phyloP scores from a whole-genome alignment of 371 early-diverging fungal species.

The Mortierella sp. region DNA sequence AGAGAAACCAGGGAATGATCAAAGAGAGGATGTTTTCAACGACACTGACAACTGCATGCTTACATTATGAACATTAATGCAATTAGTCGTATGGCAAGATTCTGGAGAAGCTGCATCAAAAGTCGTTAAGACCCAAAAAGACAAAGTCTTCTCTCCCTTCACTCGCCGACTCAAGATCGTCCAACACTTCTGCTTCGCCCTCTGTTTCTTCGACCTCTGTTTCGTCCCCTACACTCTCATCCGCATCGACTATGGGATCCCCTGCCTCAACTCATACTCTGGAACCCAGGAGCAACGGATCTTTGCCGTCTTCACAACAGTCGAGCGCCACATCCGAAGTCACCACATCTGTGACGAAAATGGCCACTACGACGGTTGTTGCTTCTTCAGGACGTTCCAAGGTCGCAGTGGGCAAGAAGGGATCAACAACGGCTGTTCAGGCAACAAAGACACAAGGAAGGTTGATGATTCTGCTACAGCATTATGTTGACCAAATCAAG shows the following conservation, averaged over 20 bases:
- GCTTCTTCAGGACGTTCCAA: neutral
- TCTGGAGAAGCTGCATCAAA: constrained; percentile 44
- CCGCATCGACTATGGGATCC: constrained; percentile 22
- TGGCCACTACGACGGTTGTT: neutral
- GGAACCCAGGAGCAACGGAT: constrained; percentile 9
- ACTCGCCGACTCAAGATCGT: neutral
- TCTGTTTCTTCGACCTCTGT: constrained; percentile 16
- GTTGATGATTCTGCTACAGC: constrained; percentile 27
- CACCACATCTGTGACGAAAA: neutral
- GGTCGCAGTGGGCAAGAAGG: constrained; percentile 15
- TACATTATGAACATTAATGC: neutral
- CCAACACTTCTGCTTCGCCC: neutral
- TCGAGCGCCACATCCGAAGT: neutral
- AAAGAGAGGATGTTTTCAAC: neutral
- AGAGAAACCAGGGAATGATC: neutral
- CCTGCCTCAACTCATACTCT: neutral
- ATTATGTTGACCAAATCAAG: constrained; percentile 32
- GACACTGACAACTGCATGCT: neutral
- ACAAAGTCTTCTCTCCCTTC: neutral
- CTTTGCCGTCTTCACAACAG: neutral
- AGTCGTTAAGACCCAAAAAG: constrained; percentile 46
- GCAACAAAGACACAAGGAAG: constrained; percentile 21
- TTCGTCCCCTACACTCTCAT: constrained; percentile 25
- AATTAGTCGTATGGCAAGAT: constrained; percentile 43
- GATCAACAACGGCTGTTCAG: neutral